phyloP scores from a whole-genome alignment of 192 early-diverging fungal species.

The Kickxella alabastrina region DNA sequence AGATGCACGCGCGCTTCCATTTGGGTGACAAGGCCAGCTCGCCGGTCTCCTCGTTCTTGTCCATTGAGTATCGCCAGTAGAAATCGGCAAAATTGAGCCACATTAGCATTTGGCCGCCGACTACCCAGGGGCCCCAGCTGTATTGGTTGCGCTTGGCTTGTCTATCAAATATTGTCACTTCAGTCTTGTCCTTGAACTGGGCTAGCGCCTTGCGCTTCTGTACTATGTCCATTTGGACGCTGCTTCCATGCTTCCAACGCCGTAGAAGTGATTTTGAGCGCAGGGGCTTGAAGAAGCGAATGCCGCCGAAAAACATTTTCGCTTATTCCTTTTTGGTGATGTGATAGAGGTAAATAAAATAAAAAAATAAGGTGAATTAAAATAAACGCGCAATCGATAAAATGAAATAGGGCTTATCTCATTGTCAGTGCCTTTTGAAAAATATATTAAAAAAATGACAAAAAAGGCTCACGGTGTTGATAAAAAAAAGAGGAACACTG shows the following conservation, averaged over 20 bases:
- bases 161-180: slow-evolving; percentile 18
- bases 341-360: neutral
- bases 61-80: slow-evolving; percentile 44
- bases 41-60: slow-evolving; percentile 36
- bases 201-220: slow-evolving; percentile 25
- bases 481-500: no score
- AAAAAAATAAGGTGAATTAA: neutral
- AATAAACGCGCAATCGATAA: no score
- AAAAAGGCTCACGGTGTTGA: no score
- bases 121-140: slow-evolving; percentile 45
- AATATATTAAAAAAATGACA: no score
- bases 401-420: neutral
- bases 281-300: neutral
- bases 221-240: slow-evolving; percentile 11
- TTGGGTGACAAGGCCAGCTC: slow-evolving; percentile 15
- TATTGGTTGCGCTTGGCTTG: slow-evolving; percentile 22
- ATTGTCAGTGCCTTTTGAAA: no score
- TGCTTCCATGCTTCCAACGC: slow-evolving; percentile 3
- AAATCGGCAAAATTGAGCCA: slow-evolving; percentile 51
- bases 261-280: neutral
- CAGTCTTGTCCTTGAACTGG: slow-evolving; percentile 17
- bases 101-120: slow-evolving; percentile 39
- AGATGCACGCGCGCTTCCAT: slow-evolving; percentile 41
- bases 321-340: neutral
- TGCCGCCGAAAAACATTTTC: neutral